Base-by-base conservation (phyloP, 257 asterid species). In the Penstemon newberryi region DNA sequence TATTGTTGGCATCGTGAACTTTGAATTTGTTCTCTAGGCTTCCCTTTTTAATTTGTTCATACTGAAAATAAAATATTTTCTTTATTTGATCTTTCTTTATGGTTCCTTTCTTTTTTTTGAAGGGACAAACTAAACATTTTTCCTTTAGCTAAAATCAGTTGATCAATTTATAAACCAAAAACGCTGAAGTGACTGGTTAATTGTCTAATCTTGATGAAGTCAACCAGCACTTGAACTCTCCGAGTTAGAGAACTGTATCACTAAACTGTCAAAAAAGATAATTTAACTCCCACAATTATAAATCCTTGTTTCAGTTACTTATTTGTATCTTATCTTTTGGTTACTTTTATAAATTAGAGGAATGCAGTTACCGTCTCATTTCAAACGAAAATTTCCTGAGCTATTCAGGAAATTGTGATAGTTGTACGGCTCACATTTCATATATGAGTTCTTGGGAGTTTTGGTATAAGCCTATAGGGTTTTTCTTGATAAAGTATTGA, bases 371-470 rank as follows among this genome's bases (percentile, higher is more conserved):
- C 50, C 13, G 5, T 65, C 49, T 42, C 52, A 43, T 43, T 42
- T 19, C 3, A 5, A 37, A 11, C 3, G 19, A 7, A 60, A 46
- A 25, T 4, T 3, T 15, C 18, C 33, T 25, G 33, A 25, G 33
- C 45, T 40, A 18, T 15, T 58, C 43, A 37, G 33, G 47, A 44
- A 47, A 25, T 52, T 43, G 11, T 51, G 6, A 8, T 63, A 37
- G 40, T 64, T 39, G 33, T 70, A 3, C 3, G 36, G 10, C 13
- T 13, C 53, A 6, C n/a, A 7, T 15, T 12, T 52, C 55, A 15
- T 66, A 13, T 53, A 43, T 68, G 69, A 45, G 25, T 10, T 6
- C 44, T 53, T 69, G 19, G 43, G 44, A 25, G 52, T 11, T 10
- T 39, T 45, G 33, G 33, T 25, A 25, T 25, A 25, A 25, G 33